Evolutionary conservation across 208 protist species (phyloP).

Genomic region (Crithidia sp.): DNA sequence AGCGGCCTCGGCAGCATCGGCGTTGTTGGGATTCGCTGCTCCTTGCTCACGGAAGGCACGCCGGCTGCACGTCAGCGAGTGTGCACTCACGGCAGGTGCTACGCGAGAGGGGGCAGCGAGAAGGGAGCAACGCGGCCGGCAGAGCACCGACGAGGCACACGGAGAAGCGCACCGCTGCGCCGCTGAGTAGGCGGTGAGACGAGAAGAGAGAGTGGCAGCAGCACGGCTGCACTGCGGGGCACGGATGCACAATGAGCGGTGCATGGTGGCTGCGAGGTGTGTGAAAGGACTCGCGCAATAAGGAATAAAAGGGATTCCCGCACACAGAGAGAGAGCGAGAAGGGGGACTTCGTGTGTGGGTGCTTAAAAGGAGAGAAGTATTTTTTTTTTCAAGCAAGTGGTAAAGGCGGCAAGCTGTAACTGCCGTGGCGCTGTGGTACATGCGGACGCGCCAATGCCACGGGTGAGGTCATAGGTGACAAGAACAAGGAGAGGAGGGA

Average conservation of each 20-base stretch:
- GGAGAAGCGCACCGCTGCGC: slow-evolving; percentile 2
- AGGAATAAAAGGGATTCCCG: neutral
- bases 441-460: too few relatives aligned
- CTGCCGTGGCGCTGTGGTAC: too few relatives aligned
- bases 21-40: slow-evolving; percentile 34
- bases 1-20: slow-evolving; percentile 38
- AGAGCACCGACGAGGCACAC: neutral
- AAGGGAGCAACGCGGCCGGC: too few relatives aligned
- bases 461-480: too few relatives aligned
- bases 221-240: neutral
- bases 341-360: too few relatives aligned
- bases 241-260: slow-evolving; percentile 2
- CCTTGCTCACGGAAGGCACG: slow-evolving; percentile 50
- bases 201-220: neutral
- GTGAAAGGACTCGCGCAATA: neutral
- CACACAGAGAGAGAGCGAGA: neutral
- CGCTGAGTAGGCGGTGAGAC: neutral
- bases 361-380: too few relatives aligned
- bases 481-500: too few relatives aligned
- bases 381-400: too few relatives aligned
- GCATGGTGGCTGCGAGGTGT: slow-evolving; percentile 5
- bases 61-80: slow-evolving; percentile 12
- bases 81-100: neutral
- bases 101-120: neutral
- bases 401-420: too few relatives aligned